phyloP scores from a whole-genome alignment of 2,329 filamentous ascomycete genomes.

The Fusarium redolens region DNA sequence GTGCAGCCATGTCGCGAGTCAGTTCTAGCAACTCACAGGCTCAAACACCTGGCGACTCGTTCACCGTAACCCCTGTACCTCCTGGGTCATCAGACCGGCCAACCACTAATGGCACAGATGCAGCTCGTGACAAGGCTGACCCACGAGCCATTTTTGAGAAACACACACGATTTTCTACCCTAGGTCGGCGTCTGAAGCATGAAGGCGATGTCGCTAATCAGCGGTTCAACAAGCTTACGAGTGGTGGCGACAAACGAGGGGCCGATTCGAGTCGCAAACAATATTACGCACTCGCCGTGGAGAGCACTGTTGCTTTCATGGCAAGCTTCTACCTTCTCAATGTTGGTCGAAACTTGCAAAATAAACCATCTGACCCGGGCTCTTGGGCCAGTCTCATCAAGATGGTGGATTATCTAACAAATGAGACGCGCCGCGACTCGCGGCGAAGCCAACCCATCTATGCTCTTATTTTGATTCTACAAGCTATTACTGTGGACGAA shows the following conservation, averaged over 20 bases:
- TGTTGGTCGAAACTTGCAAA: slow-evolving; percentile 57
- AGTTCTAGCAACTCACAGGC: slow-evolving; percentile 65
- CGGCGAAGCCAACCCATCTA: slow-evolving; percentile 54
- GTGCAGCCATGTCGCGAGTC: slow-evolving; percentile 63
- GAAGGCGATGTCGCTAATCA: slow-evolving; percentile 60
- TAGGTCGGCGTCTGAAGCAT: slow-evolving; percentile 66
- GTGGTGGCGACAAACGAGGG: slow-evolving; percentile 40
- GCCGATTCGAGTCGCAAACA: slow-evolving; percentile 53
- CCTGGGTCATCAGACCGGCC: slow-evolving; percentile 43
- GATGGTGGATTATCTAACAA: slow-evolving; percentile 55
- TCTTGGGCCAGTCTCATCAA: slow-evolving; percentile 60
- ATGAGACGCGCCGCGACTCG: slow-evolving; percentile 52
- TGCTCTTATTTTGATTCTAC: slow-evolving; percentile 57
- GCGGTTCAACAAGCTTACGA: slow-evolving; percentile 39
- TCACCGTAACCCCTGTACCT: slow-evolving; percentile 49
- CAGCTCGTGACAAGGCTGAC: slow-evolving; percentile 41
- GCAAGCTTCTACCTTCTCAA: slow-evolving; percentile 63
- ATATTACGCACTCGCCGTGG: slow-evolving; percentile 58
- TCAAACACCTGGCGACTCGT: slow-evolving; percentile 61
- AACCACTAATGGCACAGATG: slow-evolving; percentile 49
- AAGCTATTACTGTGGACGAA: slow-evolving; percentile 59
- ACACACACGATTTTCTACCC: slow-evolving; percentile 51
- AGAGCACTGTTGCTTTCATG: slow-evolving; percentile 65
- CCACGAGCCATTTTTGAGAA: slow-evolving; percentile 49
- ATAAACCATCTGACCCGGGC: slow-evolving; percentile 54